Percentiles rank a stretch among this genome's conserved stretches.
phyloP scores from a whole-genome alignment of 2,329 filamentous ascomycete genomes.

The Dactylonectria macrodidyma region DNA sequence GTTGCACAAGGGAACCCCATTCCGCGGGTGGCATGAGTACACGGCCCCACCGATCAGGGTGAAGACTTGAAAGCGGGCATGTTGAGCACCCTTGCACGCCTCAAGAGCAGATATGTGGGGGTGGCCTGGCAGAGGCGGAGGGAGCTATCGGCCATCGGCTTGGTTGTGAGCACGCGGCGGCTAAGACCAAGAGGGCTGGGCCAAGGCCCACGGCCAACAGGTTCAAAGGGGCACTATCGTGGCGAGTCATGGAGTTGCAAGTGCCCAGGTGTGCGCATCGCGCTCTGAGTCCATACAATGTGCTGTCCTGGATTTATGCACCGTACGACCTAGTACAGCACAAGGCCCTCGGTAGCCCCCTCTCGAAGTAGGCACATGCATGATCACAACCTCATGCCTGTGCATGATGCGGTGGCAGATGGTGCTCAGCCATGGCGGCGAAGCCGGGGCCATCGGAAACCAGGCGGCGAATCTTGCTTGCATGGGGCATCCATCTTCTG shows the following conservation, averaged over 20 bases:
- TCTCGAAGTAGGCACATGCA: slow-evolving; percentile 44
- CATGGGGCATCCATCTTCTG: slow-evolving; percentile 34
- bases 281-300: too few relatives aligned
- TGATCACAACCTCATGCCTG: slow-evolving; percentile 46
- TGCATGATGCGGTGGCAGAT: slow-evolving; percentile 43
- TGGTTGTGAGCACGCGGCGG: slow-evolving; percentile 23
- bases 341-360: slow-evolving; percentile 27
- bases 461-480: slow-evolving; percentile 47
- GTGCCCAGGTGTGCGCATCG: slow-evolving; percentile 6
- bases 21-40: slow-evolving; percentile 36
- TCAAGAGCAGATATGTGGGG: slow-evolving; percentile 32
- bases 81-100: slow-evolving; percentile 20
- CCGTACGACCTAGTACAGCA: neutral
- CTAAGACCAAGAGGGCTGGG: slow-evolving; percentile 21
- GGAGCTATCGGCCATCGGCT: slow-evolving; percentile 10
- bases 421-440: slow-evolving; percentile 42
- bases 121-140: slow-evolving; percentile 22
- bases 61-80: slow-evolving; percentile 19
- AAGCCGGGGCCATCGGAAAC: slow-evolving; percentile 42
- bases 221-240: slow-evolving; percentile 3
- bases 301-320: too few relatives aligned
- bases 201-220: slow-evolving; percentile 8
- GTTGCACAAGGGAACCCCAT: slow-evolving; percentile 32
- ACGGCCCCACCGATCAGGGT: slow-evolving; percentile 32
- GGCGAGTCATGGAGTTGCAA: slow-evolving; percentile 30